Evolutionary conservation across 164 flowering plant genomes (phyloP).

Genomic region (Vitis labrusca): DNA sequence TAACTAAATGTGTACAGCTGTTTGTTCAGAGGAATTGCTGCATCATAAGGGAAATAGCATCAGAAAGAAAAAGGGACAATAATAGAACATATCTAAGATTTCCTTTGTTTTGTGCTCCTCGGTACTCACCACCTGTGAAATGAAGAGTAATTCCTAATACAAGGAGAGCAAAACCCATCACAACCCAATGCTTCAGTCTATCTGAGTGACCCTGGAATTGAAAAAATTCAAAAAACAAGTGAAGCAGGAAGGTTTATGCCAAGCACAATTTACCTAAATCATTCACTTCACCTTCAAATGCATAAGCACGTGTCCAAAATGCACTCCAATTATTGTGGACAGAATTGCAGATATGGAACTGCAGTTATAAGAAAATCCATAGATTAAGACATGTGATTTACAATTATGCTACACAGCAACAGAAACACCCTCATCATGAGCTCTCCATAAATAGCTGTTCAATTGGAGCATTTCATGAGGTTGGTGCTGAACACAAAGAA

Average conservation of each 20-base stretch:
- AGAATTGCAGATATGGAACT: constrained; percentile 87
- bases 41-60: constrained; percentile 12
- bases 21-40: constrained; percentile 89
- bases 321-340: constrained; percentile 74
- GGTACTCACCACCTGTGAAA: constrained; percentile 66
- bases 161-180: constrained; percentile 56
- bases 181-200: constrained; percentile 75
- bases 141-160: constrained; percentile 65
- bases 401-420: not conserved
- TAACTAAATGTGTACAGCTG: constrained; percentile 86
- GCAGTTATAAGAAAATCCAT: constrained; percentile 23
- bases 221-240: not conserved
- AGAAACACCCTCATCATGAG: too few species aligned
- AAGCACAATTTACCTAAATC: not conserved
- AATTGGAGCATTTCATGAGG: constrained; percentile 1
- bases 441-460: not conserved
- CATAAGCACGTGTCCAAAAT: constrained; percentile 82
- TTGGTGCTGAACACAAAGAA: not conserved
- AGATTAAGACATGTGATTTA: not conserved
- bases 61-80: not conserved
- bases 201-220: constrained; percentile 53
- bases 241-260: not conserved
- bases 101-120: not conserved
- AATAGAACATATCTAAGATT: not conserved
- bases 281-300: constrained; percentile 57